These are phyloP conservation scores for Hypoxylon cercidicola DNA, from an alignment of 495 filamentous ascomycete species.

Conservation along the genomic window DNA sequence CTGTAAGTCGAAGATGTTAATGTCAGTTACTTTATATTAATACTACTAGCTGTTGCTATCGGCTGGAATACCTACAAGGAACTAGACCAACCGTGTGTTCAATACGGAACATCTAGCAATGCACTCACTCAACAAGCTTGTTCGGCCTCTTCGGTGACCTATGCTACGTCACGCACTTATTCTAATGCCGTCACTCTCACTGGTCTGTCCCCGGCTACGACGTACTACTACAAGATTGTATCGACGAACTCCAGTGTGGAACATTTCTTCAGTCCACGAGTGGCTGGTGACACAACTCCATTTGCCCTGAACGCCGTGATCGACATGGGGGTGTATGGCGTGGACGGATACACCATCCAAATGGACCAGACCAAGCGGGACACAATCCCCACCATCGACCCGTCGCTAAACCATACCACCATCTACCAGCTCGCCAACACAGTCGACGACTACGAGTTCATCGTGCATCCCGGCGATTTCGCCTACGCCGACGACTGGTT, in stretches of 20 bases:
- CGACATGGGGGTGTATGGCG: slow-evolving; percentile 63
- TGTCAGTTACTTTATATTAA: background rate
- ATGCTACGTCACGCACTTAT: slow-evolving; percentile 52
- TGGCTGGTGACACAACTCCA: slow-evolving; percentile 54
- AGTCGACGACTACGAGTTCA: slow-evolving; percentile 67
- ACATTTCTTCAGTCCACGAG: slow-evolving; percentile 66
- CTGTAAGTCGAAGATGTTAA: slow-evolving; percentile 49
- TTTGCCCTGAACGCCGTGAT: slow-evolving; percentile 56
- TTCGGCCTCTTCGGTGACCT: slow-evolving; percentile 52
- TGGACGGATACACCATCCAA: slow-evolving; percentile 65
- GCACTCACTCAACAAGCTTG: slow-evolving; percentile 47
- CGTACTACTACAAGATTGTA: slow-evolving; percentile 63
- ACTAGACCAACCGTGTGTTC: slow-evolving; percentile 53
- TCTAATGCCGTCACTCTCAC: slow-evolving; percentile 53
- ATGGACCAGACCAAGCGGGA: slow-evolving; percentile 62
- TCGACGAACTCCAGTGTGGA: slow-evolving; percentile 65
- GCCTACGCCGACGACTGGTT: slow-evolving; percentile 63
- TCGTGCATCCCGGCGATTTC: slow-evolving; percentile 66
- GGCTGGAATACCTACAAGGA: slow-evolving; percentile 62
- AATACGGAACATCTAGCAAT: slow-evolving; percentile 52
- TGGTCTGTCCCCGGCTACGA: slow-evolving; percentile 50
- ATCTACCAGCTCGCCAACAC: slow-evolving; percentile 65
- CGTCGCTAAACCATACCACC: slow-evolving; percentile 70
- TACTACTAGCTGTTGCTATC: slow-evolving; percentile 60
- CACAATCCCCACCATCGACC: slow-evolving; percentile 61